These are phyloP conservation scores for Botrytis galanthina DNA, from an alignment of 2,329 filamentous ascomycete species.

Conservation along the genomic window DNA sequence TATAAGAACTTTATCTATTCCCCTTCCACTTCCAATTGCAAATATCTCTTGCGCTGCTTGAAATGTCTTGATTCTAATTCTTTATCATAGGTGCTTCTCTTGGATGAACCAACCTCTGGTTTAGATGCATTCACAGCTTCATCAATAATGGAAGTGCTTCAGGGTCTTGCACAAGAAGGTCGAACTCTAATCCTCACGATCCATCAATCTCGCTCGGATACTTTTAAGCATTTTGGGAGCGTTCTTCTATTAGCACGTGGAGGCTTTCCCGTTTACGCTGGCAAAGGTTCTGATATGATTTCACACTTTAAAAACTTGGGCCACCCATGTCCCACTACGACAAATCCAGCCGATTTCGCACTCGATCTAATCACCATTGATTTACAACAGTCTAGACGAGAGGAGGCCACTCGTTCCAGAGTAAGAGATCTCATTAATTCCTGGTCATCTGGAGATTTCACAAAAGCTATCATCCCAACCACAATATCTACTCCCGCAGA, in stretches of 20 bases:
- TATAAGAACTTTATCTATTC: slow-evolving; percentile 58
- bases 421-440: slow-evolving; percentile 59
- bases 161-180: slow-evolving; percentile 68
- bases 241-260: slow-evolving; percentile 69
- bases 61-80: not conserved
- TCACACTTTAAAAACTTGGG: slow-evolving; percentile 60
- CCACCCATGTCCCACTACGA: slow-evolving; percentile 63
- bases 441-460: slow-evolving; percentile 47
- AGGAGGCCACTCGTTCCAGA: slow-evolving; percentile 60
- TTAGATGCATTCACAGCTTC: slow-evolving; percentile 75
- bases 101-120: slow-evolving; percentile 76
- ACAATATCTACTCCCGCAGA: slow-evolving; percentile 63
- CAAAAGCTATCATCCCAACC: slow-evolving; percentile 26
- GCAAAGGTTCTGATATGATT: slow-evolving; percentile 61
- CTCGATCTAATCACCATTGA: slow-evolving; percentile 76
- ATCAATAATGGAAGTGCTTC: slow-evolving; percentile 73
- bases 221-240: slow-evolving; percentile 70
- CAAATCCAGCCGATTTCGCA: slow-evolving; percentile 76
- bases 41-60: not conserved
- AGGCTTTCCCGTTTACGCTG: slow-evolving; percentile 66
- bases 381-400: slow-evolving; percentile 61
- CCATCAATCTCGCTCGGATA: slow-evolving; percentile 71
- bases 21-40: too few species aligned
- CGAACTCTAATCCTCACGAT: slow-evolving; percentile 75
- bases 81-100: slow-evolving; percentile 52